Evolutionary conservation across 805 yeast genomes (phyloP).

Genomic region (Torulaspora gathmanii): DNA sequence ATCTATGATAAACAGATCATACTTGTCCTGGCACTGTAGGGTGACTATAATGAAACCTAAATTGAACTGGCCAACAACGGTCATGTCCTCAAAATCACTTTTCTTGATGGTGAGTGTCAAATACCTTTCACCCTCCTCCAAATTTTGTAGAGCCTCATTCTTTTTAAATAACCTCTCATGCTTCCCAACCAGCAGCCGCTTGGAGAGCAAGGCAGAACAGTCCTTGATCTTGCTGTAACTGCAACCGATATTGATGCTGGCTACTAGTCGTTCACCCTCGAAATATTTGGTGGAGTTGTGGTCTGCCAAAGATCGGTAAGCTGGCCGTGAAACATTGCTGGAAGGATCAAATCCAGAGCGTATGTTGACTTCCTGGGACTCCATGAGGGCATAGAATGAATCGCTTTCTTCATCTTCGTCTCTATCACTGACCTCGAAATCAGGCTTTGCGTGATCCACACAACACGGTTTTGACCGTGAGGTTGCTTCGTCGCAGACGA

Average conservation of each 20-base stretch:
- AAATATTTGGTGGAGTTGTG: neutral
- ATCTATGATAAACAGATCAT: constrained; percentile 79
- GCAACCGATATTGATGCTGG: neutral
- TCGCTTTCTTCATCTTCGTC: constrained; percentile 9
- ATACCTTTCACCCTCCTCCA: constrained; percentile 50
- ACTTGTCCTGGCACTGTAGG: constrained; percentile 37
- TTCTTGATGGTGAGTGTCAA: constrained; percentile 62
- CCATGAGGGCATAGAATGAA: constrained; percentile 9
- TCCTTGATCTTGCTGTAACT: neutral
- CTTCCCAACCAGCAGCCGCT: constrained; percentile 1
- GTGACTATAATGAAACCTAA: constrained; percentile 86
- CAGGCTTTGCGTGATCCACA: neutral
- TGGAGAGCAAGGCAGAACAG: neutral
- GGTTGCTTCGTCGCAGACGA: constrained; percentile 15
- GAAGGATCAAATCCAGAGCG: constrained; percentile 10
- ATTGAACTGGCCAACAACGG: constrained; percentile 88
- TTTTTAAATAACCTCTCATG: constrained; percentile 16
- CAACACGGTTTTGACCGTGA: constrained; percentile 3
- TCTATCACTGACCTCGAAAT: constrained; percentile 1
- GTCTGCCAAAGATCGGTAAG: constrained; percentile 8
- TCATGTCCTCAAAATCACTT: constrained; percentile 68
- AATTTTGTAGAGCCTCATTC: constrained; percentile 44
- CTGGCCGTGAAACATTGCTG: constrained; percentile 1
- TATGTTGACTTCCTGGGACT: constrained; percentile 20
- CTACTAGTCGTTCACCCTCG: neutral